These are phyloP conservation scores for Cyclostephanos tholiformis DNA, from an alignment of 108 stramenopile species.

Conservation along the genomic window DNA sequence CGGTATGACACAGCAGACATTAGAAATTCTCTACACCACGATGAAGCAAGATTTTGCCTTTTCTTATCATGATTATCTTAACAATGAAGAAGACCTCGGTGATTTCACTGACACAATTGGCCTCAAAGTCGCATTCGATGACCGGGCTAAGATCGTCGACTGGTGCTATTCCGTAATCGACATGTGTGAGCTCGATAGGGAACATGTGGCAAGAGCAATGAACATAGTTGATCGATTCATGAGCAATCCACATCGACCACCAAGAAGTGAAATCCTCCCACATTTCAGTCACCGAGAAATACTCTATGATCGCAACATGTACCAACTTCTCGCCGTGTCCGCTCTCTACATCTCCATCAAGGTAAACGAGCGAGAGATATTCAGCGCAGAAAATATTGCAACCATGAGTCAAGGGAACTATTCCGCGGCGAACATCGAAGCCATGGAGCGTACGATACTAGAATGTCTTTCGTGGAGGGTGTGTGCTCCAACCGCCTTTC, in stretches of 20 bases:
- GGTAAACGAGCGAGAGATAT: slow-evolving; percentile 53
- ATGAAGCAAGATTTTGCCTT: too few species aligned
- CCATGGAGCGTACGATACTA: slow-evolving; percentile 53
- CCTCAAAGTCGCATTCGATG: neutral
- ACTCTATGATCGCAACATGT: slow-evolving; percentile 42
- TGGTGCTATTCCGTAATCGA: slow-evolving; percentile 34
- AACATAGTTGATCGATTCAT: slow-evolving; percentile 31
- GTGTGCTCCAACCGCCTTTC: slow-evolving; percentile 32
- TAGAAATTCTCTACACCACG: too few species aligned
- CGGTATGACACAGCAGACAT: too few species aligned
- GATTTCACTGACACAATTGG: neutral
- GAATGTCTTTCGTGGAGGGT: slow-evolving; percentile 46
- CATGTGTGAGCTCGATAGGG: slow-evolving; percentile 13
- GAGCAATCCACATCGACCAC: neutral
- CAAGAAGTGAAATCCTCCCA: too few species aligned
- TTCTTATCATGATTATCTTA: neutral
- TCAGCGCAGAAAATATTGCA: slow-evolving; percentile 53
- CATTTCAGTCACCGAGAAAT: neutral
- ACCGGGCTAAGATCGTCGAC: slow-evolving; percentile 20
- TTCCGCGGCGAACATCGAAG: slow-evolving; percentile 53
- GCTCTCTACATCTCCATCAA: slow-evolving; percentile 66
- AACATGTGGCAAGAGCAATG: slow-evolving; percentile 24
- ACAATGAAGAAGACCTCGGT: neutral
- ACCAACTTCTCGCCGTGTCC: slow-evolving; percentile 59
- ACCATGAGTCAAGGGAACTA: slow-evolving; percentile 57